Conservation (phyloP, 164 flowering plant species). For the Chloranthus sessilifolius region DNA sequence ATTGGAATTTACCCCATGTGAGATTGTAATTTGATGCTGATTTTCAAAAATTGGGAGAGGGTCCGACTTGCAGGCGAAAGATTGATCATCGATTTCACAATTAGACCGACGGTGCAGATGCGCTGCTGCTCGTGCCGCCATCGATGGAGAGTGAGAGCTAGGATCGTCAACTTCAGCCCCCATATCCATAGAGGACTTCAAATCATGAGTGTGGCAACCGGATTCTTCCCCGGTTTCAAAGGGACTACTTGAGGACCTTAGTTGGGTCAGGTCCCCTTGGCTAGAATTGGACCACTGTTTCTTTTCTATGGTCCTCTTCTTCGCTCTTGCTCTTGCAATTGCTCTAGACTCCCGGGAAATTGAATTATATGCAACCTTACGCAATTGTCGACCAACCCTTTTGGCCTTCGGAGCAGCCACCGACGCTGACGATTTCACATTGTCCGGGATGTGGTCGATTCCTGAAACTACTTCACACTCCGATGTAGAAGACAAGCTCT, state of each 20-base stretch:
- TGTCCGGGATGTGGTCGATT: conserved; percentile 10
- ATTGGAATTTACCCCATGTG: conserved; percentile 23
- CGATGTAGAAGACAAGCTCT: conserved; percentile 28
- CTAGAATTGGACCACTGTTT: conserved; percentile 2
- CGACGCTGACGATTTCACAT: background rate
- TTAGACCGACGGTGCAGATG: background rate
- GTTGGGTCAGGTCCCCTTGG: conserved; percentile 4
- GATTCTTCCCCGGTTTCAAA: conserved; percentile 25
- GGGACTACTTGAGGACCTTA: conserved; percentile 12
- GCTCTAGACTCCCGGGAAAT: conserved; percentile 34
- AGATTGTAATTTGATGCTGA: conserved; percentile 9
- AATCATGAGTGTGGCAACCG: conserved; percentile 17
- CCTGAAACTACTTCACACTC: conserved; percentile 42
- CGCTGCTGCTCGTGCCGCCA: too few relatives aligned
- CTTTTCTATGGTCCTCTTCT: conserved; percentile 44
- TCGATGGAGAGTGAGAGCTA: background rate
- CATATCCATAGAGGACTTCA: conserved; percentile 16
- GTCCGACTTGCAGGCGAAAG: conserved; percentile 19
- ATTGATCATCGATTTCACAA: conserved; percentile 5
- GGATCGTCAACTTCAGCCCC: conserved; percentile 19
- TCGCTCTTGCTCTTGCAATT: conserved; percentile 57
- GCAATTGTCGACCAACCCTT: conserved; percentile 10
- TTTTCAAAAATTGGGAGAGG: conserved; percentile 16
- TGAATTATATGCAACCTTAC: conserved; percentile 17
- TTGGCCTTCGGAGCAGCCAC: conserved; percentile 10